Evolutionary conservation across 371 early-diverging fungal species (phyloP).

Genomic region (Coemansia sp.): DNA sequence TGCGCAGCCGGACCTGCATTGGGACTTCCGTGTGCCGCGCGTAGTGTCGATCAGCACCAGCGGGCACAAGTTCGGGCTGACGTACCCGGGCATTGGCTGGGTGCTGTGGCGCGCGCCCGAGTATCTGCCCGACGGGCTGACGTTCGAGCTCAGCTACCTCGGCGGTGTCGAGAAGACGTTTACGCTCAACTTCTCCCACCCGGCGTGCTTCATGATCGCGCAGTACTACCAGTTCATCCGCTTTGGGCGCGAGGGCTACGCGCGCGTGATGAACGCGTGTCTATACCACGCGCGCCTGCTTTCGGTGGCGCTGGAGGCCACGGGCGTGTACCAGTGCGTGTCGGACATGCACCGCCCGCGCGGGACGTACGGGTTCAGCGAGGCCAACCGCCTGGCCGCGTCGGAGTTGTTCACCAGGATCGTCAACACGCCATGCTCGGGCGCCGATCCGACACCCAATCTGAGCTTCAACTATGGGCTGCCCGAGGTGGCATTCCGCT

Average conservation of each 20-base stretch:
- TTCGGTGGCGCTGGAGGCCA: conserved; percentile 54
- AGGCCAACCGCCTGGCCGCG: conserved; percentile 30
- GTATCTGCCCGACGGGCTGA: conserved; percentile 63
- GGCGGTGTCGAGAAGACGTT: conserved; percentile 65
- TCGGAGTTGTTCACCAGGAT: conserved; percentile 18
- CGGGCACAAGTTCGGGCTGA: conserved; percentile 78
- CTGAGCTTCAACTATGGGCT: conserved; percentile 52
- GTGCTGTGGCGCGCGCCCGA: conserved; percentile 62
- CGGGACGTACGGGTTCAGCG: conserved; percentile 42
- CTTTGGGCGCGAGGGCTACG: conserved; percentile 65
- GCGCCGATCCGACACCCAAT: conserved; percentile 26
- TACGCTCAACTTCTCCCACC: conserved; percentile 70
- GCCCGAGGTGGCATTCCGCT: conserved; percentile 67
- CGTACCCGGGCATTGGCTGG: conserved; percentile 76
- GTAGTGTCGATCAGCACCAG: conserved; percentile 70
- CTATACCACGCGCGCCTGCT: conserved; percentile 59
- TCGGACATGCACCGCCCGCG: conserved; percentile 59
- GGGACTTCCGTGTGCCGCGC: conserved; percentile 69
- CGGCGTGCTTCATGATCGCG: conserved; percentile 64
- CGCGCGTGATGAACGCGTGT: conserved; percentile 56
- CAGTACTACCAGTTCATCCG: conserved; percentile 78
- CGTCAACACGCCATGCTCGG: neutral
- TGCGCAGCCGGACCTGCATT: conserved; percentile 65
- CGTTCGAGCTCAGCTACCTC: conserved; percentile 69
- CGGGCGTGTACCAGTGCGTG: conserved; percentile 61